Base-by-base conservation (phyloP, 2,329 filamentous ascomycete genomes). In the Aspergillus eucalypticola region DNA sequence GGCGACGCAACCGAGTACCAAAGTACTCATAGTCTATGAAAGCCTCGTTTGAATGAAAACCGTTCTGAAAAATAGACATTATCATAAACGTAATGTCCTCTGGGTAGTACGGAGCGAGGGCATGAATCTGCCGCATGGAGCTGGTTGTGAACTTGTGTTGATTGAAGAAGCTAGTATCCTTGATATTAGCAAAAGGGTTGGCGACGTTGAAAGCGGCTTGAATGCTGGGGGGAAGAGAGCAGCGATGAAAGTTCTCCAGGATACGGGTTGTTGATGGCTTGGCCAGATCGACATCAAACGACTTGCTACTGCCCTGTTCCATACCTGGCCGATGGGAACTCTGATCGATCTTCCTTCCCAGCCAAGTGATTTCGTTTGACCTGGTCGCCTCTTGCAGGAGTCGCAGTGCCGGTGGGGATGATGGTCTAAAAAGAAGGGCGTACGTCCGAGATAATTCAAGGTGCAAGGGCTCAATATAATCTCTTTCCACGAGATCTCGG, bases 21-120 rank as follows among this genome's bases (percentile, higher is more conserved):
- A 54, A 54, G 35, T 54, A 54, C 21, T 17, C 35, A 17, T 25
- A 44, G 13, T n/a, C 15, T 27, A 44, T 11, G 25, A 42, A 54
- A 8, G 51, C 21, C 21, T 42, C 19, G 3, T 42, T 27, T 10
- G 35, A 8, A 0, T 17, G 3, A 1, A 54, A 8, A 8, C 13
- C 21, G 11, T 44, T 38, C 8, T 54, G 19, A 23, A 44, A 54
- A 2, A 42, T 41, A 4, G 38, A 27, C 15, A 6, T 39, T 10
- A 54, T 42, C 23, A 54, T 54, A 32, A 54, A 54, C n/a, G 2
- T 19, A 3, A 54, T 54, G 15, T 54, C 51, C n/a, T 54, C 51
- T 3, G 51, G 51, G 13, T 42, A 42, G 27, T 29, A 42, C 7
- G 51, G 51, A 8, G 15, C 35, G 10, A n/a, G 8, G 8, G 19